Evolutionary conservation across 805 yeast species (phyloP).

Genomic region (Isabelozyma heimii): DNA sequence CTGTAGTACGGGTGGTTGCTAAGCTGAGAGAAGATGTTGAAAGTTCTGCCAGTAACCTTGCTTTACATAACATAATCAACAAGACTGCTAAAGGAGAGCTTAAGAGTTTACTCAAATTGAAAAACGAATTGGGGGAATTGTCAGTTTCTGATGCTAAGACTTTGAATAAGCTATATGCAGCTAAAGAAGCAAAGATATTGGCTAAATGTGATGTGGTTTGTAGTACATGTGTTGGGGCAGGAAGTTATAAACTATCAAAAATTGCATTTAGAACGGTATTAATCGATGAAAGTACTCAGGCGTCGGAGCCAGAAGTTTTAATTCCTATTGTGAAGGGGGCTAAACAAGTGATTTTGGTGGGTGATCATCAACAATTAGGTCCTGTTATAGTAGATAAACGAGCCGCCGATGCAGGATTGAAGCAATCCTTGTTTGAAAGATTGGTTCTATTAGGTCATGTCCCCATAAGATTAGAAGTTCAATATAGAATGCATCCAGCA

Average conservation of each 20-base stretch:
- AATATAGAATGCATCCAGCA: conserved; percentile 92
- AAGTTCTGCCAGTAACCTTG: conserved; percentile 52
- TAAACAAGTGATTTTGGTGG: conserved; percentile 84
- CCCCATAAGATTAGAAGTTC: conserved; percentile 86
- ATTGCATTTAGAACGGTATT: conserved; percentile 72
- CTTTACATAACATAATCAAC: conserved; percentile 54
- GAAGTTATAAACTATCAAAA: conserved; percentile 59
- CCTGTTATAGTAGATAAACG: conserved; percentile 80
- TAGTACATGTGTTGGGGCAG: conserved; percentile 91
- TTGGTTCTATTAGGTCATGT: conserved; percentile 76
- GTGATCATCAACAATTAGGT: conserved; percentile 95
- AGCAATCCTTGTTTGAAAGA: conserved; percentile 85
- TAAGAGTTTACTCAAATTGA: conserved; percentile 55
- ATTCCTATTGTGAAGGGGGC: conserved; percentile 90
- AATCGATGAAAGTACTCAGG: conserved; percentile 92
- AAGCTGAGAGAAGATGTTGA: conserved; percentile 79
- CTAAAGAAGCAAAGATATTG: conserved; percentile 50
- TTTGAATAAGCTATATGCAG: conserved; percentile 40
- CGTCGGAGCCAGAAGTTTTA: conserved; percentile 87
- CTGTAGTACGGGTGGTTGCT: conserved; percentile 76
- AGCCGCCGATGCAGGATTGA: conserved; percentile 85
- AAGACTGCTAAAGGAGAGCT: conserved; percentile 52
- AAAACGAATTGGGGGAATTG: conserved; percentile 68
- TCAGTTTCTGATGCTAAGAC: conserved; percentile 50
- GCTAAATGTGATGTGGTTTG: conserved; percentile 74